Percentiles rank a stretch among this genome's conserved stretches.
Evolutionary conservation across 2,329 filamentous ascomycete species (phyloP).

Genomic region (Colletotrichum phormii): DNA sequence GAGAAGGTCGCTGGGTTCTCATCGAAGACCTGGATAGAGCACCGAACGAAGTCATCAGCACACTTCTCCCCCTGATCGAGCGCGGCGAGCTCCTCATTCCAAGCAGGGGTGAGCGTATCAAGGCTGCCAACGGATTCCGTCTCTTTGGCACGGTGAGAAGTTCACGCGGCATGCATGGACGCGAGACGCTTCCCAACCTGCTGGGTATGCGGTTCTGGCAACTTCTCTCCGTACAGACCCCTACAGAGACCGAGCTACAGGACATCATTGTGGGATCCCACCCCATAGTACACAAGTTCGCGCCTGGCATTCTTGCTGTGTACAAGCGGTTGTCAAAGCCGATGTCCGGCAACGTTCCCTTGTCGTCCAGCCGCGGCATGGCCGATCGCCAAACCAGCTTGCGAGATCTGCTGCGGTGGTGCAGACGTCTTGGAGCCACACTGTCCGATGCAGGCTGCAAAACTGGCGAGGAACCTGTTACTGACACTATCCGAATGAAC

Average conservation of each 20-base stretch:
- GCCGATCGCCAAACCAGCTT: constrained; percentile 69
- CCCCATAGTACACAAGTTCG: constrained; percentile 74
- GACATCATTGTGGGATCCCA: constrained; percentile 79
- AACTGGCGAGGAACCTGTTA: constrained; percentile 76
- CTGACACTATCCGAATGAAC: constrained; percentile 78
- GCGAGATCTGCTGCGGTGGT: constrained; percentile 92
- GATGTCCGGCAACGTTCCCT: constrained; percentile 39
- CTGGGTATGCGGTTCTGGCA: constrained; percentile 91
- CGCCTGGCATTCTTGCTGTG: constrained; percentile 69
- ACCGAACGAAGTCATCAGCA: constrained; percentile 93
- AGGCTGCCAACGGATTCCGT: constrained; percentile 85
- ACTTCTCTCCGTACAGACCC: constrained; percentile 74
- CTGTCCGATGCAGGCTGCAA: constrained; percentile 70
- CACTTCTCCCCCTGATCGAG: constrained; percentile 91
- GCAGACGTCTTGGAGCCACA: constrained; percentile 77
- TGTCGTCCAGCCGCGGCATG: constrained; percentile 58
- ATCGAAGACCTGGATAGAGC: constrained; percentile 97
- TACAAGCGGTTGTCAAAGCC: constrained; percentile 65
- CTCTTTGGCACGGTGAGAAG: constrained; percentile 93
- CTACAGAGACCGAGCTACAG: constrained; percentile 76
- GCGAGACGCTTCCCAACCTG: constrained; percentile 76
- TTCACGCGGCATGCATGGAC: constrained; percentile 74
- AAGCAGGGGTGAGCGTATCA: constrained; percentile 86
- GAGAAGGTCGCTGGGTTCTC: constrained; percentile 94
- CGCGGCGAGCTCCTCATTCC: constrained; percentile 91